A percentile compares a stretch with the other conserved stretches of the same genome.
phyloP scores from a whole-genome alignment of 768 basidiomycete species.

The Leccinum fibrillosum region DNA sequence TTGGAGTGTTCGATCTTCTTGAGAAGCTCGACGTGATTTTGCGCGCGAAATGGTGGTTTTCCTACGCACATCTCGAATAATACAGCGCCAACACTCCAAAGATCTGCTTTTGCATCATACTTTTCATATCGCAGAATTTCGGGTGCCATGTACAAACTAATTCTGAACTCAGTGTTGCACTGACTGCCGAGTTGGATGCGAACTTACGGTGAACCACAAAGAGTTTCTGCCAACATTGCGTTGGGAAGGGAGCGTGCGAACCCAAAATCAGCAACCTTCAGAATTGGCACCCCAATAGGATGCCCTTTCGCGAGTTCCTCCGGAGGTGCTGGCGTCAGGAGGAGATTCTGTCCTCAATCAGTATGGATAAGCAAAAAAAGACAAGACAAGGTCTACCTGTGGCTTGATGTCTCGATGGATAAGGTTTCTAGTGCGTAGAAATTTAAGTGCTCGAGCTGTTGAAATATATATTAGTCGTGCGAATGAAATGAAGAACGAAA shows the following conservation, averaged over 20 bases:
- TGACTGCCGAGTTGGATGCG: neutral
- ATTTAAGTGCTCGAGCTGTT: conserved; percentile 88
- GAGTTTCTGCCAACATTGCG: conserved; percentile 93
- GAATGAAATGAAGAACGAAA: neutral
- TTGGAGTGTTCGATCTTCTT: conserved; percentile 92
- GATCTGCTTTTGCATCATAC: conserved; percentile 95
- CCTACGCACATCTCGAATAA: conserved; percentile 95
- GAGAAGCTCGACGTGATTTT: conserved; percentile 93
- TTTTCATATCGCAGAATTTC: conserved; percentile 97
- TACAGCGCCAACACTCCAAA: conserved; percentile 98
- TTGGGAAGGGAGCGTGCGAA: conserved; percentile 92
- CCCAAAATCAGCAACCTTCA: conserved; percentile 98
- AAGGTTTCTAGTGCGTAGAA: conserved; percentile 81
- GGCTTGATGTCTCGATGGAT: conserved; percentile 99
- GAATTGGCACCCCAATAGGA: conserved; percentile 87
- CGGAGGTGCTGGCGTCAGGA: conserved; percentile 77
- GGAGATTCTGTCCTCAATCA: conserved; percentile 64
- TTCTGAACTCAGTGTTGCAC: neutral
- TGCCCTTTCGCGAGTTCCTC: conserved; percentile 85
- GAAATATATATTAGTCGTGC: neutral
- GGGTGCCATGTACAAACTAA: conserved; percentile 95
- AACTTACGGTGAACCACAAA: conserved; percentile 94
- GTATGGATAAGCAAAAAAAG: neutral
- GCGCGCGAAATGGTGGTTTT: conserved; percentile 90
- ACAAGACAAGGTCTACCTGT: conserved; percentile 46